Percentiles rank a stretch among this genome's conserved stretches.
phyloP scores from a whole-genome alignment of 2,329 filamentous ascomycete species.

The Dactylonectria estremocensis region DNA sequence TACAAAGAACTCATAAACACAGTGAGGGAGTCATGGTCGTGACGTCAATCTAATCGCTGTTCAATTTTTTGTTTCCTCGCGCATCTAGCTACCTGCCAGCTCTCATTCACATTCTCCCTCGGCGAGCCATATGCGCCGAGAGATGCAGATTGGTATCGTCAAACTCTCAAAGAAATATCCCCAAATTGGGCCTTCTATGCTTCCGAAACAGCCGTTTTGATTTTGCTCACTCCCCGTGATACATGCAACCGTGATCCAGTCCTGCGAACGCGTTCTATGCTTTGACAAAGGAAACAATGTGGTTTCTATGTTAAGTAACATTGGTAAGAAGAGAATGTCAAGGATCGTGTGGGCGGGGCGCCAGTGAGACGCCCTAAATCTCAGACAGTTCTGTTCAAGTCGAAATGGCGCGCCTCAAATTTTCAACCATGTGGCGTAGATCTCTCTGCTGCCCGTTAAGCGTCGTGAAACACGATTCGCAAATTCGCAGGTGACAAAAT shows the following conservation, averaged over 20 bases:
- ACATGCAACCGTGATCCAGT: conserved; percentile 40
- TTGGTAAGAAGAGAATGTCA: conserved; percentile 12
- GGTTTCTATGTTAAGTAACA: conserved; percentile 12
- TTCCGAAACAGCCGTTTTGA: conserved; percentile 20
- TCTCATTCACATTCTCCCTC: conserved; percentile 6
- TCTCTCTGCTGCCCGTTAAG: conserved; percentile 61
- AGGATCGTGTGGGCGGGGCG: not conserved
- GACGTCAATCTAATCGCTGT: conserved; percentile 27
- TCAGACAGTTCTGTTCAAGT: not conserved
- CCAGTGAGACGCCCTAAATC: not conserved
- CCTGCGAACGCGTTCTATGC: conserved; percentile 34
- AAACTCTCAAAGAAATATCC: conserved; percentile 30
- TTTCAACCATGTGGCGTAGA: conserved; percentile 59
- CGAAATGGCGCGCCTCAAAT: conserved; percentile 30
- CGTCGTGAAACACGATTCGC: conserved; percentile 61
- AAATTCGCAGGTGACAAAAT: conserved; percentile 68
- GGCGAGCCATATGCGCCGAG: conserved; percentile 30
- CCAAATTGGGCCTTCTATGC: conserved; percentile 31
- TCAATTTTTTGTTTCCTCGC: conserved; percentile 15
- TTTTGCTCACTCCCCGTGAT: conserved; percentile 31
- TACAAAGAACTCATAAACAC: conserved; percentile 22
- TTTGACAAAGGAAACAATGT: conserved; percentile 37
- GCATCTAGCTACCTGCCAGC: not conserved
- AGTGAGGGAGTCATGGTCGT: not conserved
- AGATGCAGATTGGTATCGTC: conserved; percentile 40